Evolutionary conservation across 1,139 yeast species (phyloP), one percentile per base, ranked within the genome.

Genomic region (Lodderomyces pseudojiufengensis): DNA sequence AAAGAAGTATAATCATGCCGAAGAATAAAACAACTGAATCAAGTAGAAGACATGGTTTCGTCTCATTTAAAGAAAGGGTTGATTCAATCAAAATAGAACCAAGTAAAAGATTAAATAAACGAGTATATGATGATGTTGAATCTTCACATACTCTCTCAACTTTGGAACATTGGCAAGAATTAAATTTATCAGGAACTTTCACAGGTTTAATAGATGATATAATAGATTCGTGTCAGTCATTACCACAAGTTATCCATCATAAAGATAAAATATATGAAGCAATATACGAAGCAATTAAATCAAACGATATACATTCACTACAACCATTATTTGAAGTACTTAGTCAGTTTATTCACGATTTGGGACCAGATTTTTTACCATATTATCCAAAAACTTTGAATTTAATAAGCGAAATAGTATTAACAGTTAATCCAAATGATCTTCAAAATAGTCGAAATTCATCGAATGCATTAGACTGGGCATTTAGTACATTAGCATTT

Each of bases 11-110:
- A 11, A 3, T 24, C 22, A 23, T 31, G 34, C 28, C 39, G 18
- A 45, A 48, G 36, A 47, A 54, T 31, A 73, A 69, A 44, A 63
- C 80, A 8, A 74, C 84, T 0, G 68, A 73, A 50, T 70, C 84
- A 4, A 49, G 70, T 9, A 76, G 81, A 51, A 70, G 80, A 48
- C 83, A 72, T 56, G 76, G 81, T 8, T 87, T 75, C 54, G 66
- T 77, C 25, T 84, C 95, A 3, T 88, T 88, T 55, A 76, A 80
- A 45, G 95, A 90, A 47, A 75, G 95, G 41, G 78, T 90, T 12
- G 97, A 92, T 46, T 66, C 83, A 20, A 76, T 92, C 43, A 81
- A 82, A 53, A 88, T 92, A 42, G 97, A 88, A 53, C 97, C 97
- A 0, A 73, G 77, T 23, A 72, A 82, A 42, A 74, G 77, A 42